Base-by-base conservation (phyloP, 805 yeast species). In the Metschnikowia rubicola region DNA sequence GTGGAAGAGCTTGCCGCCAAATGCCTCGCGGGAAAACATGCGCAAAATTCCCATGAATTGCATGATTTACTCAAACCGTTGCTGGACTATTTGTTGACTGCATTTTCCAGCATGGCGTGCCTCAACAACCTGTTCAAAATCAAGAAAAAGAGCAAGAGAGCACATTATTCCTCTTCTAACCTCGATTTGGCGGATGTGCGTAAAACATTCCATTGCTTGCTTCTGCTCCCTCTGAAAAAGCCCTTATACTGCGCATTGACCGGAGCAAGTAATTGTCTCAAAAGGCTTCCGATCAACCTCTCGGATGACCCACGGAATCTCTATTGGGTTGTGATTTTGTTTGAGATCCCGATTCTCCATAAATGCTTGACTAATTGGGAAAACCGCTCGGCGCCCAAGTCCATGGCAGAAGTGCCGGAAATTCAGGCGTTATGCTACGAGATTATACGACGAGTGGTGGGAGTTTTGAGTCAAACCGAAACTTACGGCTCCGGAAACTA, bases 271-370 rank as follows among this genome's bases (percentile, higher is more conserved):
- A 72, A 73, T 7, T 66, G 83, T 2, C 63, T 88, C 19, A 79
- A 76, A 48, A 71, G 81, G 34, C 53, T 67, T 6, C 57, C 64
- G 28, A 81, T 64, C 0, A 68, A 72, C 6, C 59, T 59, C 0
- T 51, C 71, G 35, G 60, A 70, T 8, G 65, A 71, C 10, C 76
- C 83, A 0, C 54, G 64, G 1, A 70, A 78, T 17, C 61, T 82
- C 29, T 61, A 70, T 37, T 86, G 88, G 84, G 55, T 88, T 1
- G 64, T 88, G 13, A 79, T 88, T 3, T 65, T 88, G 10, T 63
- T 85, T 43, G 91, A 86, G 48, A 79, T 84, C 30, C 96, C 96
- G 0, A 70, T 77, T 5, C 63, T 87, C 8, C 65, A 75, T 7
- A 67, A 73, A 19, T 75, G 84, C 9, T 55, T 72, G 43, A 65